Evolutionary conservation across 495 filamentous ascomycete species (phyloP).

Genomic region (Articulospora tetracladia): DNA sequence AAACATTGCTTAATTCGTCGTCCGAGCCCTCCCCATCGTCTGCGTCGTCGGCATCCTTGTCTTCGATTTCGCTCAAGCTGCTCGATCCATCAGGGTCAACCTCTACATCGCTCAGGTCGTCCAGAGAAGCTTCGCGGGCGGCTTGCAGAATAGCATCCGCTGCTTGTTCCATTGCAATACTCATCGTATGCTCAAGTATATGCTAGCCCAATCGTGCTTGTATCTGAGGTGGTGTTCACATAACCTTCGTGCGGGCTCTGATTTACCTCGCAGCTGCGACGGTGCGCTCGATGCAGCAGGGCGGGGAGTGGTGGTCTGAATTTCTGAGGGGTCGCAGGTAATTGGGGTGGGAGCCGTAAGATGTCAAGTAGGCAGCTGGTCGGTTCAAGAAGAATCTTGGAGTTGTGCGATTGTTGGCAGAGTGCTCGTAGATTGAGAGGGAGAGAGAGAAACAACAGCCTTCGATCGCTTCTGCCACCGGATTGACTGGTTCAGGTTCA

Average conservation of each 20-base stretch:
- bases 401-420: not conserved
- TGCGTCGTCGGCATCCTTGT: conserved; percentile 51
- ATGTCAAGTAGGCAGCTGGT: not conserved
- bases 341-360: not conserved
- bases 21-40: conserved; percentile 47
- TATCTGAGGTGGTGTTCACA: conserved; percentile 19
- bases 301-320: not conserved
- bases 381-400: not conserved
- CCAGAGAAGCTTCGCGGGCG: conserved; percentile 27
- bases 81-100: conserved; percentile 37
- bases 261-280: not conserved
- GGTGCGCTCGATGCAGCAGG: not conserved
- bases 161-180: conserved; percentile 21
- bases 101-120: conserved; percentile 30
- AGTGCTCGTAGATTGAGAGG: not conserved
- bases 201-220: conserved; percentile 18
- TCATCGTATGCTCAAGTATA: conserved; percentile 21
- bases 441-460: not conserved
- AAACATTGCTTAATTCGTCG: conserved; percentile 42
- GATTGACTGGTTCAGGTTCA: not conserved
- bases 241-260: conserved; percentile 19
- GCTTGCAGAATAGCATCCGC: conserved; percentile 25
- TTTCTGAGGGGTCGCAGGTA: not conserved
- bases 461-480: not conserved
- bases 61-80: conserved; percentile 91